phyloP scores from a whole-genome alignment of 257 asterid genomes.

The Catharanthus roseus region DNA sequence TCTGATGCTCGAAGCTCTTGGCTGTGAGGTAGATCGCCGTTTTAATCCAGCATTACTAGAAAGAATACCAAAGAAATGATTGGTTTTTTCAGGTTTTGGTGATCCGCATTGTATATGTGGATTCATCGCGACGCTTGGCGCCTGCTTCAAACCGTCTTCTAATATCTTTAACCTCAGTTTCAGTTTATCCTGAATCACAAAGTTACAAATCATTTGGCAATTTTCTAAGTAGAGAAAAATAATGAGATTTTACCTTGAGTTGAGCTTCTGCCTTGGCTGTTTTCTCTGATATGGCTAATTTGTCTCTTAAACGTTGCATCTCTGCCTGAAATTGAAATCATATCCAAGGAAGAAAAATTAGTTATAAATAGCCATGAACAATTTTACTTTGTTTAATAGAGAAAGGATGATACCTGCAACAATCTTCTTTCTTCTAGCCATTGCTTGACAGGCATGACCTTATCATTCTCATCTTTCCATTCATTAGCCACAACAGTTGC shows the following conservation, averaged over 20 bases:
- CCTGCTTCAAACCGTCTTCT: slow-evolving; percentile 62
- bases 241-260: slow-evolving; percentile 48
- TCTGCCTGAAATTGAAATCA: slow-evolving; percentile 47
- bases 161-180: slow-evolving; percentile 78
- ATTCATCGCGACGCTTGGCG: slow-evolving; percentile 25
- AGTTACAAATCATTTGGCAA: neutral
- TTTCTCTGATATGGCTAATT: slow-evolving; percentile 64
- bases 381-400: too few relatives aligned
- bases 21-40: slow-evolving; percentile 65
- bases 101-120: slow-evolving; percentile 25
- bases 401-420: slow-evolving; percentile 44
- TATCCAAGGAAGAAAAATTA: neutral
- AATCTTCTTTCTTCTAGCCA: slow-evolving; percentile 92
- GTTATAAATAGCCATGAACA: too few relatives aligned
- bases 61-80: slow-evolving; percentile 51
- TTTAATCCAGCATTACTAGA: slow-evolving; percentile 47
- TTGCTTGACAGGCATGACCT: slow-evolving; percentile 90
- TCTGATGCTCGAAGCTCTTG: slow-evolving; percentile 43
- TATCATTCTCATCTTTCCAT: slow-evolving; percentile 89
- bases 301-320: slow-evolving; percentile 69
- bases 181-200: slow-evolving; percentile 64
- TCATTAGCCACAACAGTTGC: slow-evolving; percentile 84
- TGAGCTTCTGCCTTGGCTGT: slow-evolving; percentile 80
- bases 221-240: neutral
- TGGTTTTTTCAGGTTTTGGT: slow-evolving; percentile 42